A percentile compares a stretch with the other conserved stretches of the same genome.
Conservation (phyloP, 257 asterid genomes). For the Solanum etuberosum region DNA sequence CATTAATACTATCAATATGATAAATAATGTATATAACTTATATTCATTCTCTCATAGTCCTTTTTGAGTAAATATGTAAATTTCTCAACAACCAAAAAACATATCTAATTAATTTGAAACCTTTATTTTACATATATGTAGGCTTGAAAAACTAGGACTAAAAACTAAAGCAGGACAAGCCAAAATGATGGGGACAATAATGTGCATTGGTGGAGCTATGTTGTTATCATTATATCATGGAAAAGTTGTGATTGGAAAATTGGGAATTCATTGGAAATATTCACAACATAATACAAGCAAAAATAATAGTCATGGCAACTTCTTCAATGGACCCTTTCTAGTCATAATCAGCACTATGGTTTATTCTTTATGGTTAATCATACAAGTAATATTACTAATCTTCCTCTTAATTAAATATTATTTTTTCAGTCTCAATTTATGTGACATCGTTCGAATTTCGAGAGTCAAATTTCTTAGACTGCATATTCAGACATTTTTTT, state of each 20-base stretch:
- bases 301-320: conserved; percentile 25
- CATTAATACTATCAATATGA: neutral
- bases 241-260: conserved; percentile 29
- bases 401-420: too few relatives aligned
- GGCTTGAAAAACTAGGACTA: conserved; percentile 49
- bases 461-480: neutral
- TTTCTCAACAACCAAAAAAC: neutral
- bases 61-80: neutral
- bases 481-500: neutral
- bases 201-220: conserved; percentile 74
- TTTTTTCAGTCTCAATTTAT: neutral
- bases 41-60: too few relatives aligned
- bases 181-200: conserved; percentile 47
- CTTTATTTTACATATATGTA: neutral
- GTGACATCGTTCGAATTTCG: rapidly evolving
- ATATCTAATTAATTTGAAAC: neutral
- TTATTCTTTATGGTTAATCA: conserved; percentile 68
- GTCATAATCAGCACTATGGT: conserved; percentile 53
- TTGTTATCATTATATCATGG: conserved; percentile 65
- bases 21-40: too few relatives aligned
- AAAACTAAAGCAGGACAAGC: conserved; percentile 57
- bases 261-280: conserved; percentile 52
- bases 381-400: conserved; percentile 35
- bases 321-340: conserved; percentile 54
- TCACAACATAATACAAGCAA: conserved; percentile 26